phyloP scores from a whole-genome alignment of 768 basidiomycete species.

The Boletus reticulatus region DNA sequence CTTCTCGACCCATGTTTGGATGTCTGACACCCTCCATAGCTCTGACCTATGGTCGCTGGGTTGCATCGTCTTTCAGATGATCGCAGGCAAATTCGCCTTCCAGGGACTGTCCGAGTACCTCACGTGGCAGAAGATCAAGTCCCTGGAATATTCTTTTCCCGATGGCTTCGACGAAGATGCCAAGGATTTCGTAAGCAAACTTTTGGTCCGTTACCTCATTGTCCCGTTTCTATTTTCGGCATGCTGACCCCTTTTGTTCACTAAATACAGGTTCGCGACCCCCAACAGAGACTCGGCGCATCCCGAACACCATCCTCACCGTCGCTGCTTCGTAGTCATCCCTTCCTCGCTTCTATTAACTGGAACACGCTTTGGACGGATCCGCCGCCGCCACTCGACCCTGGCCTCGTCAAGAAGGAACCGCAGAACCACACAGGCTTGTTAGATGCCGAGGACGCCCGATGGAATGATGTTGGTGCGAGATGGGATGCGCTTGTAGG shows the following conservation, averaged over 20 bases:
- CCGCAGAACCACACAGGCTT: slow-evolving; percentile 12
- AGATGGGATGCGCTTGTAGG: slow-evolving; percentile 51
- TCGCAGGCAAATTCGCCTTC: slow-evolving; percentile 90
- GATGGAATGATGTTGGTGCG: slow-evolving; percentile 54
- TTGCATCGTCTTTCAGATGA: slow-evolving; percentile 91
- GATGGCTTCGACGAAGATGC: slow-evolving; percentile 82
- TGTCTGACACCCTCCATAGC: slow-evolving; percentile 36
- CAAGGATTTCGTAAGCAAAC: slow-evolving; percentile 70
- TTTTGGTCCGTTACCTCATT: slow-evolving; percentile 52
- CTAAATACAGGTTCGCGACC: slow-evolving; percentile 53
- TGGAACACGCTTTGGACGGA: slow-evolving; percentile 69
- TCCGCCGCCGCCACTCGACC: slow-evolving; percentile 54
- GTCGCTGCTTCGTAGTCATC: slow-evolving; percentile 53
- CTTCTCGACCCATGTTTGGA: neutral
- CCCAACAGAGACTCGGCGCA: slow-evolving; percentile 59
- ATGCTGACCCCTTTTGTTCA: neutral
- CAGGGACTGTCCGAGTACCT: slow-evolving; percentile 89
- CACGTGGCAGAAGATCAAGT: slow-evolving; percentile 93
- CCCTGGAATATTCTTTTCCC: slow-evolving; percentile 83
- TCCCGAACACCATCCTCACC: slow-evolving; percentile 36
- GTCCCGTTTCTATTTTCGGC: neutral
- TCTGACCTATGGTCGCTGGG: slow-evolving; percentile 96
- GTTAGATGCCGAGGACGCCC: slow-evolving; percentile 25
- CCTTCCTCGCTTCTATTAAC: slow-evolving; percentile 56
- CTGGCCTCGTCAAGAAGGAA: slow-evolving; percentile 56